A percentile compares a stretch with the other conserved stretches of the same genome.
Evolutionary conservation across 257 asterid species (phyloP).

Genomic region (Gynochthodes officinalis): DNA sequence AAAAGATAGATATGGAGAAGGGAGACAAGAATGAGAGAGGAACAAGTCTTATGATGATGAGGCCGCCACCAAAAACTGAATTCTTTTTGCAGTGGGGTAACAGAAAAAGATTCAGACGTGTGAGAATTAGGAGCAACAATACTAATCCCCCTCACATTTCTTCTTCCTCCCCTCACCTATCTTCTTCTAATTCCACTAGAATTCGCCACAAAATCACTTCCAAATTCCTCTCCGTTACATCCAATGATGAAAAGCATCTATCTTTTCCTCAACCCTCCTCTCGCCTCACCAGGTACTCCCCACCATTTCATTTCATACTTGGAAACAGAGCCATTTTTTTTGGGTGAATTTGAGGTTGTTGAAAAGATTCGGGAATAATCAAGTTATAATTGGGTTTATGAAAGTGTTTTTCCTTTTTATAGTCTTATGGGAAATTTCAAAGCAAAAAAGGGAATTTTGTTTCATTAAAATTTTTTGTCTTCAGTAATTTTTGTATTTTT

Average conservation of each 20-base stretch:
- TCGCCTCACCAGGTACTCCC: conserved; percentile 34
- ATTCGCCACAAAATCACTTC: conserved; percentile 33
- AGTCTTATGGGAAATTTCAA: background rate
- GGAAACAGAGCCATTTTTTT: background rate
- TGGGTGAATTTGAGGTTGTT: background rate
- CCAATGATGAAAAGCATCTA: conserved; percentile 22
- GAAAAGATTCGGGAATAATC: background rate
- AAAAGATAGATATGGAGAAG: conserved; percentile 31
- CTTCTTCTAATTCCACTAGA: conserved; percentile 21
- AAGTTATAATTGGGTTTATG: background rate
- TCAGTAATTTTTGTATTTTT: background rate
- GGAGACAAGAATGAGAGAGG: conserved; percentile 23
- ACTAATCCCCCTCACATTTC: conserved; percentile 16
- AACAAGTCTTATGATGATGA: background rate
- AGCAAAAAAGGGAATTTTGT: background rate
- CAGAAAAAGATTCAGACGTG: conserved; percentile 46
- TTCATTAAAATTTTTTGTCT: background rate
- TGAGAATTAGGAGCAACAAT: conserved; percentile 42
- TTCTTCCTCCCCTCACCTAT: conserved; percentile 7
- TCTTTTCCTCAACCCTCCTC: conserved; percentile 19
- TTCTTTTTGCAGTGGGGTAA: conserved; percentile 50
- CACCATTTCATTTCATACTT: background rate
- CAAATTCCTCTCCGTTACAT: conserved; percentile 22
- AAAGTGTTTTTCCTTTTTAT: background rate
- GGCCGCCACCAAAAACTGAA: conserved; percentile 30